Base-by-base conservation (phyloP, 2,329 filamentous ascomycete species). In the Pseudogymnoascus sp. region DNA sequence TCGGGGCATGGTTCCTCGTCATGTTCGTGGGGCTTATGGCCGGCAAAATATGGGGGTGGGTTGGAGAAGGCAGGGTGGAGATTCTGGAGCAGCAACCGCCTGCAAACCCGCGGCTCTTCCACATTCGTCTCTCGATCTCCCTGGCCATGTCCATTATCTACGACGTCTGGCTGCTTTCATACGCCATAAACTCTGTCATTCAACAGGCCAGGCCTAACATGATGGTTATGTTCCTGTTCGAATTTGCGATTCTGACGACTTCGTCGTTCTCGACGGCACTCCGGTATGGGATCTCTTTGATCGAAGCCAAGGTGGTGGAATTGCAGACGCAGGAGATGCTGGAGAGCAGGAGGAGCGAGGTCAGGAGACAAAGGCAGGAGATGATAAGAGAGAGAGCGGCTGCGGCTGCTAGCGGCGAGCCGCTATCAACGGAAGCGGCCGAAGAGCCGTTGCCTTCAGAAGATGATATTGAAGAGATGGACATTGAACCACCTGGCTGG, bases 171-270 rank as follows among this genome's bases (percentile, higher is more conserved):
- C 86, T 99, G 76, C 85, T 97, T 67, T 82, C 82, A 58, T 97
- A 96, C 74, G 88, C 89, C 63, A 81, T 96, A 65, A 84, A 86
- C 28, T 91, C 89, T 0, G 92, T 97, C 33, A 86, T 97, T 59
- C 86, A 90, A 63, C 87, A 95, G 72, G 91, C 93, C 2, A 83
- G 89, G n/a, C 92, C 93, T 0, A 94, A 95, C 64, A 97, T 99
- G 90, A 99, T 97, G 92, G 92, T 99, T 66, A 97, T 99, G 92
- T 99, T 99, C 71, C 86, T 95, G 5, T 99, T 99, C 69, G 94
- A 99, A 74, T 97, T 97, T 72, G 92, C 93, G 38, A 87, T 99
- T 45, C 78, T 97, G 64, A 82, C 86, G 2, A 88, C 95, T 8
- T 87, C 87, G 60, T 96, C 93, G 0, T 80, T 86, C 60, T 92